phyloP scores from a whole-genome alignment of 225 moss, liverwort and hornwort genomes.

The Sphagnum contortum region DNA sequence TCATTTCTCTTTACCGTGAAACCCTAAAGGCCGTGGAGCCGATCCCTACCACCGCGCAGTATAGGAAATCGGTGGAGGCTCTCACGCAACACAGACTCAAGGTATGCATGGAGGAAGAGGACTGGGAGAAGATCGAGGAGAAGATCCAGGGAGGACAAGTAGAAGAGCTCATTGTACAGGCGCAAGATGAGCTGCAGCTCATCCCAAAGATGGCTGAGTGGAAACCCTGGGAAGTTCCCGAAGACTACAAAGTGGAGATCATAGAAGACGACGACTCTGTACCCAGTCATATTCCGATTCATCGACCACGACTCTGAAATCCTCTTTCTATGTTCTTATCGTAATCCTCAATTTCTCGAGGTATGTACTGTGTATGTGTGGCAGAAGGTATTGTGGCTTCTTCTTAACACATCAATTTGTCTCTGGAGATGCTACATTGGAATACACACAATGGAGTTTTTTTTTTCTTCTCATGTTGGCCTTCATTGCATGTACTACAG shows the following conservation, averaged over 20 bases:
- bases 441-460: too few species aligned
- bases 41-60: constrained; percentile 82
- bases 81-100: constrained; percentile 73
- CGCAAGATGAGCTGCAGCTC: constrained; percentile 80
- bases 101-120: constrained; percentile 82
- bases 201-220: constrained; percentile 94
- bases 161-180: constrained; percentile 94
- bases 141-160: constrained; percentile 80
- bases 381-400: too few species aligned
- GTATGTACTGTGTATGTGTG: too few species aligned
- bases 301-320: constrained; percentile 17
- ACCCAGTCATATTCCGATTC: constrained; percentile 74
- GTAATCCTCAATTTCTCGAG: too few species aligned
- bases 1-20: constrained; percentile 72
- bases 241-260: constrained; percentile 69
- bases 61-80: constrained; percentile 85
- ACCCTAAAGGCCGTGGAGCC: constrained; percentile 69
- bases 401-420: too few species aligned
- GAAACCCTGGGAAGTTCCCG: constrained; percentile 96
- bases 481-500: too few species aligned
- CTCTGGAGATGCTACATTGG: too few species aligned
- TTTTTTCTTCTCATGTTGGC: too few species aligned
- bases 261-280: constrained; percentile 67
- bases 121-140: constrained; percentile 78
- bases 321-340: background rate